Base-by-base conservation (phyloP, 768 basidiomycete genomes). In the Candolleomyces efflorescens region DNA sequence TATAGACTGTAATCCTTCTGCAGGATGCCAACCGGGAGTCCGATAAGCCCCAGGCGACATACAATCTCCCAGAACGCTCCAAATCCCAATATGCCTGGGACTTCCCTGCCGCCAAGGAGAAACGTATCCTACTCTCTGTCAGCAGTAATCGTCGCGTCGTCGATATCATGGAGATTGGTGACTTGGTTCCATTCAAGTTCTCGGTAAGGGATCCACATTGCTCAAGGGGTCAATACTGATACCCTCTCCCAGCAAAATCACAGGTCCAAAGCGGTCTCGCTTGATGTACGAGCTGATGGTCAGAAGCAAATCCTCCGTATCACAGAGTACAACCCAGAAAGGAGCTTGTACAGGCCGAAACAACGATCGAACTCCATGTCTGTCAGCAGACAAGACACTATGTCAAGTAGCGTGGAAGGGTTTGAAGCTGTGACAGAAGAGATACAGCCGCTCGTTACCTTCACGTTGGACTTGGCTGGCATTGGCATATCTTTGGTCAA, bases 91-190 rank as follows among this genome's bases (percentile, higher is more conserved):
- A 98, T 68, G 90, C 94, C 4, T 99, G 96, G 96, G 97, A 99
- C 67, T 84, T 80, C 59, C 97, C 97, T 6, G 90, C 94, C 2
- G 86, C 87, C 1, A 76, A 77, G 47, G 86, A 89, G 63, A 98
- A 96, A 73, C 86, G 84, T 61, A 75, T 99, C 23, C 69, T 84
- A 37, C 75, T 99, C 20, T 68, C 70, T 10, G 78, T 86, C 50
- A 86, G 85, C 44, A 80, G 81, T 22, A 72, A 82, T 54, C 82
- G 81, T 11, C 82, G 92, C 26, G 70, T 78, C 20, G 76, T 98
- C 52, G 96, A 98, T 67, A 87, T 96, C 59, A 87, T 96, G 86
- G 97, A 98, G 70, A 98, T 99, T 20, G 97, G 97, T 24, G 83
- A 90, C 62, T 81, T 96, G 5, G 71, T 91, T 12, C 97, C 97